These are phyloP conservation scores for Neofusicoccum sp. DNA, from an alignment of 2,329 filamentous ascomycete genomes.

Conservation along the genomic window DNA sequence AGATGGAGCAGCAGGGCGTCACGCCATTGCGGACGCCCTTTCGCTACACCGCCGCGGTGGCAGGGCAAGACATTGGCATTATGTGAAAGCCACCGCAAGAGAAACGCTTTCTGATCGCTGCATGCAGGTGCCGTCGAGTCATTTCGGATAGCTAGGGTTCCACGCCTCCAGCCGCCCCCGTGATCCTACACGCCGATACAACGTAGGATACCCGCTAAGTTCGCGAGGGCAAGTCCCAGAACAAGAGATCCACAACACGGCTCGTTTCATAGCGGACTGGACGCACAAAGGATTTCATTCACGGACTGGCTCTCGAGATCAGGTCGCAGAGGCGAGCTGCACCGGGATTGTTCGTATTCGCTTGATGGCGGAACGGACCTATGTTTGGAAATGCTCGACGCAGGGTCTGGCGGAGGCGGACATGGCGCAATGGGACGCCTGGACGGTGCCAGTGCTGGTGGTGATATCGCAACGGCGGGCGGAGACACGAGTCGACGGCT, in stretches of 20 bases:
- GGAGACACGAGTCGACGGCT: too few species aligned
- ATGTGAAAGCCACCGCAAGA: too few species aligned
- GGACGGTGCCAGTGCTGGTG: neutral
- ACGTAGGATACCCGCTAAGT: neutral
- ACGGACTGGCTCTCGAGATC: neutral
- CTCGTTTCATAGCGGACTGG: neutral
- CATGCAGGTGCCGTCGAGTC: neutral
- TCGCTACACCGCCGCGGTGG: too few species aligned
- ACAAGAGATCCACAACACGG: neutral
- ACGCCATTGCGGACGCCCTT: too few species aligned
- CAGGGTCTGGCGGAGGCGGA: slow-evolving; percentile 5
- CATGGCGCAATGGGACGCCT: neutral
- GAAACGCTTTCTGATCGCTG: too few species aligned
- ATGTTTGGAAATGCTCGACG: slow-evolving; percentile 5
- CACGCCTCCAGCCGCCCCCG: slow-evolving; percentile 3
- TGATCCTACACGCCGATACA: slow-evolving; percentile 13
- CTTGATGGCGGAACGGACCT: neutral
- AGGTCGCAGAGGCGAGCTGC: neutral
- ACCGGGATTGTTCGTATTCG: slow-evolving; percentile 4
- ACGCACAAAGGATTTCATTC: neutral
- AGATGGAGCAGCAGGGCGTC: too few species aligned
- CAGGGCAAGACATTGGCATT: too few species aligned
- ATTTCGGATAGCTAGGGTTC: neutral
- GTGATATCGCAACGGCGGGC: neutral
- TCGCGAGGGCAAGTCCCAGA: neutral